These are phyloP conservation scores for Pseudognaphalium luteoalbum DNA, from an alignment of 129 eudicot species.

Conservation along the genomic window DNA sequence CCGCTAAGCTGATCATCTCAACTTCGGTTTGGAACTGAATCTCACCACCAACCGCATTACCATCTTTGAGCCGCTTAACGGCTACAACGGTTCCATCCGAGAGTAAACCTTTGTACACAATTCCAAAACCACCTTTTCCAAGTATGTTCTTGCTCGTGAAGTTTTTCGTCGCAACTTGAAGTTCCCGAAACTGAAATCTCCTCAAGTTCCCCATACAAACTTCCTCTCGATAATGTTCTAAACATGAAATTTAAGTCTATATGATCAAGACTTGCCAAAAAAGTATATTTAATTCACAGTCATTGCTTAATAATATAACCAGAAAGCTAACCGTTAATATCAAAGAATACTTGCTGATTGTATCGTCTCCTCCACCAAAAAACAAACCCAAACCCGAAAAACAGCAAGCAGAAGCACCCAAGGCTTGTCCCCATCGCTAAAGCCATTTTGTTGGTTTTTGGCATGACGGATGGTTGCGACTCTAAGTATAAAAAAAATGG, in stretches of 20 bases:
- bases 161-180: constrained; percentile 81
- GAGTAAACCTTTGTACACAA: constrained; percentile 84
- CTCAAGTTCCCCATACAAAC: constrained; percentile 82
- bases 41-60: constrained; percentile 75
- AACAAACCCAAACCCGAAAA: constrained; percentile 67
- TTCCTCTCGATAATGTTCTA: constrained; percentile 86
- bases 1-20: constrained; percentile 95
- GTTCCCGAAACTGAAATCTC: constrained; percentile 79
- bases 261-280: not conserved
- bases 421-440: constrained; percentile 83
- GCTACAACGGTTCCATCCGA: constrained; percentile 88
- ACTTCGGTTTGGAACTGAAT: constrained; percentile 96
- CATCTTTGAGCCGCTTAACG: constrained; percentile 87
- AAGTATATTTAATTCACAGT: too few relatives aligned
- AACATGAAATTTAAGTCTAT: constrained; percentile 18
- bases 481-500: constrained; percentile 34
- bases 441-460: constrained; percentile 71
- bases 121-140: constrained; percentile 94
- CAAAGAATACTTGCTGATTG: constrained; percentile 87
- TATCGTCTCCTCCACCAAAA: constrained; percentile 84
- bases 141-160: constrained; percentile 84
- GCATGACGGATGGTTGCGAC: constrained; percentile 47
- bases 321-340: constrained; percentile 52
- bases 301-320: too few relatives aligned
- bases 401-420: constrained; percentile 77